Evolutionary conservation across 306 rosid species (phyloP), one percentile per base, ranked within the genome.

Genomic region (Bauhinia variegata): DNA sequence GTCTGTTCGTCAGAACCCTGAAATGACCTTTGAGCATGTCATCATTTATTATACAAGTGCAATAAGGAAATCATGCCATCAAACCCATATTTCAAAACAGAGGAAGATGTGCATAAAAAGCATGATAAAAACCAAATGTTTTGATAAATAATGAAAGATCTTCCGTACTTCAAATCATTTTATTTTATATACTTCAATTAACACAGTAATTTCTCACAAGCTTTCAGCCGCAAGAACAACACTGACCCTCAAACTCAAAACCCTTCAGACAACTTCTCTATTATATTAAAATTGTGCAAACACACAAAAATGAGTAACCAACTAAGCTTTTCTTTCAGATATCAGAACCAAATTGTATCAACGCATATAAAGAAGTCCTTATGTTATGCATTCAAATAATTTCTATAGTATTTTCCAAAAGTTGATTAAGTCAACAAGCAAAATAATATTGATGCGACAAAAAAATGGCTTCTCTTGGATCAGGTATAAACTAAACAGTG

Each of bases 231-330:
- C 28, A 23, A 23, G 2, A 23, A 23, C 28, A 23, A 23, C 28
- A 23, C 28, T 23, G 2, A 2, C 28, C 28, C 28, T 23, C 28
- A 36, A 39, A 53, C 48, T 60, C 60, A 75, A 79, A 23, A 60
- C 16, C 68, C 50, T 14, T 17, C 31, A 8, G 13, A 65, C 53
- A 70, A 36, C 67, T 37, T 74, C 52, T 52, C 56, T 46, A 28
- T 18, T 49, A 16, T 0, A 54, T 36, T 46, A 55, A 17, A 63
- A 59, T 58, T 46, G 47, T 14, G 16, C 52, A 47, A 60, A 38
- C 17, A 57, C 65, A 50, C 34, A 16, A 47, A 70, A 66, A 60
- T 46, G 49, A 39, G 30, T 32, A 74, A 48, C 14, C 16, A 16
- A 19, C 8, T 16, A 11, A 10, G 31, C 16, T 19, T 53, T 23